Evolutionary conservation across 768 basidiomycete genomes (phyloP).

Genomic region (Pholiota microspora): DNA sequence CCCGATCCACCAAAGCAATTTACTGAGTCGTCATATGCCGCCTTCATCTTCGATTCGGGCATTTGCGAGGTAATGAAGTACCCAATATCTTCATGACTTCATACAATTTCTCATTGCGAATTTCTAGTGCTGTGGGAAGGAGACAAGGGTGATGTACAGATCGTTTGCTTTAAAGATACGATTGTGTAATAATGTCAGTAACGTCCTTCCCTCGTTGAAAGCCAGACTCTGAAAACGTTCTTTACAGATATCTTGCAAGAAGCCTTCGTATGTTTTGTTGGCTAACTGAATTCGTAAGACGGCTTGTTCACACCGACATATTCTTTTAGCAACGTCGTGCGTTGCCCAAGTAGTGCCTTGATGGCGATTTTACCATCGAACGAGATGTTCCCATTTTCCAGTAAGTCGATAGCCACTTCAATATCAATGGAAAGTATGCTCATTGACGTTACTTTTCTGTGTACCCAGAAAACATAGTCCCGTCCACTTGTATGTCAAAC

Average conservation of each 20-base stretch:
- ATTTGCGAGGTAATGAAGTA: conserved; percentile 37
- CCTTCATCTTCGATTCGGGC: conserved; percentile 60
- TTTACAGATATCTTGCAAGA: not conserved
- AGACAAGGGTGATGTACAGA: conserved; percentile 34
- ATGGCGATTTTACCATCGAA: not conserved
- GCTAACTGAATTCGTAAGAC: too few relatives aligned
- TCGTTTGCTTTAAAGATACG: conserved; percentile 50
- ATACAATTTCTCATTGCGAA: not conserved
- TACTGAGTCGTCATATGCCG: conserved; percentile 60
- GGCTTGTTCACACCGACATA: too few relatives aligned
- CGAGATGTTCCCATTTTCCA: not conserved
- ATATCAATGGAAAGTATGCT: not conserved
- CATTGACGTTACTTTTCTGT: not conserved
- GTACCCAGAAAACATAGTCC: not conserved
- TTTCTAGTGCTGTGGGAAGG: conserved; percentile 35
- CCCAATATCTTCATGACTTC: not conserved
- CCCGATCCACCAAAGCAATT: conserved; percentile 24
- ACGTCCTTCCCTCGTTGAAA: not conserved
- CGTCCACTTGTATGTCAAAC: not conserved
- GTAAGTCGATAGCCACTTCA: too few relatives aligned
- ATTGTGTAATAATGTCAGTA: conserved; percentile 38
- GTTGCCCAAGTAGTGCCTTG: not conserved
- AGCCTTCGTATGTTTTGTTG: not conserved
- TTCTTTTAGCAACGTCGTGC: not conserved
- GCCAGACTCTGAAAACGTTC: not conserved